phyloP scores from a whole-genome alignment of 1,139 yeast species.

The Geotrichum histeridarum region DNA sequence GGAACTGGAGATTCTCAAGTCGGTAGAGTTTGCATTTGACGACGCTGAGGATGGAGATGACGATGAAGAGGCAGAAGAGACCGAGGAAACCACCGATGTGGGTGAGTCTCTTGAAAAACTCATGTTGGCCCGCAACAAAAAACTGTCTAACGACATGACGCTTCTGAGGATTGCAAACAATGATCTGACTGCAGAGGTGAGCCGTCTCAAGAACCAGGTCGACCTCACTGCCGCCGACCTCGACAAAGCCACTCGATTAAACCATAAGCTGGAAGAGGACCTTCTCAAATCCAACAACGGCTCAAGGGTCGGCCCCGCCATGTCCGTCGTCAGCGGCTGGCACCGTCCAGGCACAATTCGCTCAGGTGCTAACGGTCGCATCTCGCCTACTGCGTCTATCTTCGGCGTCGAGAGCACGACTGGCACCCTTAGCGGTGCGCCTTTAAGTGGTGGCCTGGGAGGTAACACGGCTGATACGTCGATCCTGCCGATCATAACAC shows the following conservation, averaged over 20 bases:
- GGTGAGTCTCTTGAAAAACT: conserved; percentile 37
- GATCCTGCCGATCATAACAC: conserved; percentile 81
- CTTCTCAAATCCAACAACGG: conserved; percentile 42
- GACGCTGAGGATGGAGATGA: conserved; percentile 33
- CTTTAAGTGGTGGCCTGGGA: conserved; percentile 14
- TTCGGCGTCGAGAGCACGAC: conserved; percentile 25
- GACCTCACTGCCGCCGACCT: conserved; percentile 43
- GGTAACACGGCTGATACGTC: conserved; percentile 38
- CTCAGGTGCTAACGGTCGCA: conserved; percentile 35
- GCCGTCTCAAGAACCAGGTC: conserved; percentile 41
- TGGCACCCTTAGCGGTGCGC: conserved; percentile 11
- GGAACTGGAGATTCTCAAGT: conserved; percentile 66
- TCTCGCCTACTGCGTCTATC: conserved; percentile 39
- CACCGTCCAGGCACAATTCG: conserved; percentile 14
- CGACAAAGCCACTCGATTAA: conserved; percentile 41
- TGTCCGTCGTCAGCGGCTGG: conserved; percentile 42
- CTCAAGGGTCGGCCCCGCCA: conserved; percentile 41
- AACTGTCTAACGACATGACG: conserved; percentile 57
- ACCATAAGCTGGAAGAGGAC: conserved; percentile 67
- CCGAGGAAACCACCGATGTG: conserved; percentile 35
- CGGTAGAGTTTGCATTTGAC: conserved; percentile 52
- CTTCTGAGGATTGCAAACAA: conserved; percentile 52
- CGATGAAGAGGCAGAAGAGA: conserved; percentile 31
- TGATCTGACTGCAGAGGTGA: conserved; percentile 39
- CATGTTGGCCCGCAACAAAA: conserved; percentile 55